Evolutionary conservation across 2,329 filamentous ascomycete species (phyloP).

Genomic region (Pestalotiopsis sp.): DNA sequence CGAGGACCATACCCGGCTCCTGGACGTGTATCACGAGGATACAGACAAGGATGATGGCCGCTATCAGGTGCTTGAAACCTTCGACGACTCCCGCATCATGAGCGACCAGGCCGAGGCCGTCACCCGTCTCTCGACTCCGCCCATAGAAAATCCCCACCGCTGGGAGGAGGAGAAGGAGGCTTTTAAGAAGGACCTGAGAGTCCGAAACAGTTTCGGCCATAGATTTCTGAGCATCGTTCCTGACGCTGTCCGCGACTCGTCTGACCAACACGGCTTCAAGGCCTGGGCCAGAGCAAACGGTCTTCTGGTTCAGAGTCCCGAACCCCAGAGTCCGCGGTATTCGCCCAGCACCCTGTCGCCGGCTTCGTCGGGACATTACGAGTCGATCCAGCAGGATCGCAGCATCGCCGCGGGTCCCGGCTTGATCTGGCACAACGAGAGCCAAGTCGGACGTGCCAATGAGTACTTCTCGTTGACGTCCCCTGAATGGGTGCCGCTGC

Average conservation of each 20-base stretch:
- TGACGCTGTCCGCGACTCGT: background rate
- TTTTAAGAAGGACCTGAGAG: background rate
- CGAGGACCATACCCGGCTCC: background rate
- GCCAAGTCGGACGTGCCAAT: background rate
- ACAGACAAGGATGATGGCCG: background rate
- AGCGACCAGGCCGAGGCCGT: background rate
- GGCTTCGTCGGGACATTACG: background rate
- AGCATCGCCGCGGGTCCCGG: background rate
- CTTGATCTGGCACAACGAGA: background rate
- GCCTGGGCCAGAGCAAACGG: background rate
- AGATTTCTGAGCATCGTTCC: background rate
- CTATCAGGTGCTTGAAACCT: background rate
- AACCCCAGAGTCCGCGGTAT: background rate
- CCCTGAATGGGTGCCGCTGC: background rate
- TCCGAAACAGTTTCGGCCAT: background rate
- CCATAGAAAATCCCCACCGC: background rate
- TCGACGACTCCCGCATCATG: background rate
- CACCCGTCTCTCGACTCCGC: background rate
- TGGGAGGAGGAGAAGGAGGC: background rate
- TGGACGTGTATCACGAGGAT: background rate
- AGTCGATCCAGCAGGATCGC: background rate
- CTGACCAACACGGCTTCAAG: background rate
- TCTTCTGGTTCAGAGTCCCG: background rate
- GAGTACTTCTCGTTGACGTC: background rate
- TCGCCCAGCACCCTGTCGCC: background rate